These are phyloP conservation scores for Fusarium continuum DNA, from an alignment of 2,329 filamentous ascomycete species.

Conservation along the genomic window DNA sequence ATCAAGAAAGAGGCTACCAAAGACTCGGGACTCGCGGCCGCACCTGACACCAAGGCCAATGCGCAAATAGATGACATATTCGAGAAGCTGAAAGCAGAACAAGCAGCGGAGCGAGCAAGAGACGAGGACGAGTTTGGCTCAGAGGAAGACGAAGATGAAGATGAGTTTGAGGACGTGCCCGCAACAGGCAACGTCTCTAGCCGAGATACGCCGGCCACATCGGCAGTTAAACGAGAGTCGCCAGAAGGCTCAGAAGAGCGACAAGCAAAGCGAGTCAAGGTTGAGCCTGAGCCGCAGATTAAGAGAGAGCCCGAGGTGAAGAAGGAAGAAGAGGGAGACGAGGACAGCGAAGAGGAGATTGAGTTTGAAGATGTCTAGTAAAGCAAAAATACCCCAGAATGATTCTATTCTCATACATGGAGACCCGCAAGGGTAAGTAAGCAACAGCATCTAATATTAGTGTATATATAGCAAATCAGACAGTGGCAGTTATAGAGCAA, in stretches of 20 bases:
- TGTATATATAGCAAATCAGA: not conserved
- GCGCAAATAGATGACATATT: constrained; percentile 74
- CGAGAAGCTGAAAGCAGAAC: constrained; percentile 69
- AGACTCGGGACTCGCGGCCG: constrained; percentile 51
- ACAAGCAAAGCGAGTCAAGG: constrained; percentile 68
- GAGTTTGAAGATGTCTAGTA: constrained; percentile 67
- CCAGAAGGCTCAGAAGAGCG: constrained; percentile 53
- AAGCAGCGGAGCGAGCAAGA: constrained; percentile 56
- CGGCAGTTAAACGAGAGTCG: constrained; percentile 49
- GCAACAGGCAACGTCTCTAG: constrained; percentile 47
- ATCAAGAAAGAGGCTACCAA: constrained; percentile 57
- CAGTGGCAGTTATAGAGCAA: not conserved
- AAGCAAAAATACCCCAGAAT: not conserved
- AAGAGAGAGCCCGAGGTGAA: constrained; percentile 48
- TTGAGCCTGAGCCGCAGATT: constrained; percentile 59
- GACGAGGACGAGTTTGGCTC: constrained; percentile 46
- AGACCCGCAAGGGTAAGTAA: constrained; percentile 3
- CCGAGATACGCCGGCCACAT: constrained; percentile 46
- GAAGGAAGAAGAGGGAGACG: constrained; percentile 54
- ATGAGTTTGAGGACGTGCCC: constrained; percentile 62
- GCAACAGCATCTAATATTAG: not conserved
- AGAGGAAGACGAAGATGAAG: constrained; percentile 54
- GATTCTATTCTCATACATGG: not conserved
- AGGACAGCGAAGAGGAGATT: constrained; percentile 57
- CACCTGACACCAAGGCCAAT: constrained; percentile 61